A percentile compares a stretch with the other conserved stretches of the same genome.
phyloP scores from a whole-genome alignment of 1,284 basidiomycete genomes.

The Boletus mariae region DNA sequence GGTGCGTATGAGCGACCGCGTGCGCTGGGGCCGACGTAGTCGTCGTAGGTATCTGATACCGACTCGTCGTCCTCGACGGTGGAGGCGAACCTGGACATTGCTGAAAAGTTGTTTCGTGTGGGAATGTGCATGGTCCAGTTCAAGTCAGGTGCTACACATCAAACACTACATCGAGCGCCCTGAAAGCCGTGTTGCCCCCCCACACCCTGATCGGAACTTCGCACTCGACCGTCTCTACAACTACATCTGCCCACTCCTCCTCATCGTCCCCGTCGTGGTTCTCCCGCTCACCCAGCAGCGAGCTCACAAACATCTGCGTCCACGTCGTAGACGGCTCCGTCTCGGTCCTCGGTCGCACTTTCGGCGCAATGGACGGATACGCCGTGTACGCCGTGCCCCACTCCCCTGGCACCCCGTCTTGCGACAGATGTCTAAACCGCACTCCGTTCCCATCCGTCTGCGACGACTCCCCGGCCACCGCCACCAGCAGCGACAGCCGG shows the following conservation, averaged over 20 bases:
- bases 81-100: slow-evolving; percentile 57
- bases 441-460: slow-evolving; percentile 47
- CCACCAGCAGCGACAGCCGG: slow-evolving; percentile 75
- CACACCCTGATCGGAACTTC: slow-evolving; percentile 86
- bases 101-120: slow-evolving; percentile 58
- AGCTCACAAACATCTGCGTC: slow-evolving; percentile 51
- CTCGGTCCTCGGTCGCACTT: slow-evolving; percentile 41
- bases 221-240: slow-evolving; percentile 84
- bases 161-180: slow-evolving; percentile 74
- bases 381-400: slow-evolving; percentile 70
- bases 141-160: slow-evolving; percentile 50
- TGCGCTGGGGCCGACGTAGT: slow-evolving; percentile 40
- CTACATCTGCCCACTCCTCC: slow-evolving; percentile 52
- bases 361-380: slow-evolving; percentile 53
- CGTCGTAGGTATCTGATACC: slow-evolving; percentile 55
- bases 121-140: slow-evolving; percentile 39
- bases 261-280: slow-evolving; percentile 58
- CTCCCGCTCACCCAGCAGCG: slow-evolving; percentile 50
- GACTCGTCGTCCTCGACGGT: slow-evolving; percentile 63
- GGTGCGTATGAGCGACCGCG: slow-evolving; percentile 55
- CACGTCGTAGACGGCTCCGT: slow-evolving; percentile 37
- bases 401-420: slow-evolving; percentile 46
- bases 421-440: slow-evolving; percentile 50
- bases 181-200: slow-evolving; percentile 86
- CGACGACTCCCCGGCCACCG: slow-evolving; percentile 49